phyloP scores from a whole-genome alignment of 2,329 filamentous ascomycete genomes.

The Calonectria pauciramosa region DNA sequence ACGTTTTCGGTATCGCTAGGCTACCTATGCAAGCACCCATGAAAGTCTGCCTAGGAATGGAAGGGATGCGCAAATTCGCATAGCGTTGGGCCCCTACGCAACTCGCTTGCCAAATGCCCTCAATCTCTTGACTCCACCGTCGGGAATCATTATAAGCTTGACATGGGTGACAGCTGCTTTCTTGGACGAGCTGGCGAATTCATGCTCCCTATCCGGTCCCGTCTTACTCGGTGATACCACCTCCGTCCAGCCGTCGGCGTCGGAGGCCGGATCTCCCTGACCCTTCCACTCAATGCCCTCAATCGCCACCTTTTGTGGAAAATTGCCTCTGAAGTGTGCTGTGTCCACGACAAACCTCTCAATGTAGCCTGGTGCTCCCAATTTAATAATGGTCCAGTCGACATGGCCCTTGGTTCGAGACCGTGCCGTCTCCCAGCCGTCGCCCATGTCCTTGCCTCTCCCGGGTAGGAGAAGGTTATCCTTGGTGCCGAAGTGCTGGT shows the following conservation, averaged over 20 bases:
- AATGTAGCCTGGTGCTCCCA: constrained; percentile 76
- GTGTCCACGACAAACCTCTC: constrained; percentile 82
- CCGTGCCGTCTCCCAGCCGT: constrained; percentile 88
- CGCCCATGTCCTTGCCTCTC: constrained; percentile 86
- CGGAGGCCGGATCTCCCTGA: constrained; percentile 66
- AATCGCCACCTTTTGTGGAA: constrained; percentile 81
- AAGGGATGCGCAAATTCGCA: constrained; percentile 8
- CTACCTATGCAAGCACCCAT: neutral
- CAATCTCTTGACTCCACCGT: constrained; percentile 92
- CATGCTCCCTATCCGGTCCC: constrained; percentile 80
- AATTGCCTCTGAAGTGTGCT: constrained; percentile 87
- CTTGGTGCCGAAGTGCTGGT: constrained; percentile 88
- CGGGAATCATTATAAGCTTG: constrained; percentile 93
- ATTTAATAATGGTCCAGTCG: constrained; percentile 84
- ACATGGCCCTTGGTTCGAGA: constrained; percentile 79
- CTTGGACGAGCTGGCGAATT: constrained; percentile 69
- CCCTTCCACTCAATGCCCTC: constrained; percentile 70
- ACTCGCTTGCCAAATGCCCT: constrained; percentile 61
- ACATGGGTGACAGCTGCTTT: constrained; percentile 81
- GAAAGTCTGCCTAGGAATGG: constrained; percentile 12
- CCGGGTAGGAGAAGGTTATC: constrained; percentile 85
- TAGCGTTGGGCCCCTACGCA: constrained; percentile 32
- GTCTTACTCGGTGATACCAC: constrained; percentile 77
- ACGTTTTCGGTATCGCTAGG: neutral
- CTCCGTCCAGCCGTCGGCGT: constrained; percentile 74